A percentile compares a stretch with the other conserved stretches of the same genome.
Evolutionary conservation across 2,329 filamentous ascomycete genomes (phyloP).

Genomic region (Pseudogymnoascus sp.): DNA sequence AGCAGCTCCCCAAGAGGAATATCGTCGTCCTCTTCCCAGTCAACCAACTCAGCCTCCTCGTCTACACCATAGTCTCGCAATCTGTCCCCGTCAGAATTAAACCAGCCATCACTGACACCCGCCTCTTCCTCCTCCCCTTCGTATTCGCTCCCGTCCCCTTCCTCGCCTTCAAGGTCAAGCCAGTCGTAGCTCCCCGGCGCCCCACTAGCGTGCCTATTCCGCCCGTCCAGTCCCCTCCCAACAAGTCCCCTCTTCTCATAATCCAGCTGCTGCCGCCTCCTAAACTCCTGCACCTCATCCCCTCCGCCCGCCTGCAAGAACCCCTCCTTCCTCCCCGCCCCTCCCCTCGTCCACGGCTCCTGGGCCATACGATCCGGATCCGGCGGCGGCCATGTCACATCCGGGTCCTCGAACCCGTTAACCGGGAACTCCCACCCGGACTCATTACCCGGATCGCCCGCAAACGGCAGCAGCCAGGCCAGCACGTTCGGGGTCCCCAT

Average conservation of each 20-base stretch:
- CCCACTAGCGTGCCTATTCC: slow-evolving; percentile 12
- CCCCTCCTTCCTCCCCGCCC: slow-evolving; percentile 14
- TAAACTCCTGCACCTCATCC: slow-evolving; percentile 40
- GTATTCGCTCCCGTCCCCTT: slow-evolving; percentile 22
- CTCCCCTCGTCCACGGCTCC: slow-evolving; percentile 8
- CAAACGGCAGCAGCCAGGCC: slow-evolving; percentile 62
- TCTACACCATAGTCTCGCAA: slow-evolving; percentile 74
- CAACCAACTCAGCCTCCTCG: slow-evolving; percentile 54
- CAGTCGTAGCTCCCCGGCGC: not conserved
- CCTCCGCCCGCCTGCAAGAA: slow-evolving; percentile 21
- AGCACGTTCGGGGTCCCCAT: slow-evolving; percentile 64
- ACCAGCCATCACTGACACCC: slow-evolving; percentile 54
- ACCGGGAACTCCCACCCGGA: slow-evolving; percentile 56
- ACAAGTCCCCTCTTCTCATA: slow-evolving; percentile 26
- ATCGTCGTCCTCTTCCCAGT: slow-evolving; percentile 46
- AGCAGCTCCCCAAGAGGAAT: slow-evolving; percentile 63
- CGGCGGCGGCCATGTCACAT: slow-evolving; percentile 53
- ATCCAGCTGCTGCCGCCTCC: slow-evolving; percentile 42
- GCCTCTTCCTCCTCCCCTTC: slow-evolving; percentile 24
- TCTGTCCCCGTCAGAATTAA: slow-evolving; percentile 66
- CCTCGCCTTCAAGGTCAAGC: slow-evolving; percentile 15
- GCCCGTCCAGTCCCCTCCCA: slow-evolving; percentile 12
- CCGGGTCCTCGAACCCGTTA: slow-evolving; percentile 65
- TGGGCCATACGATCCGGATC: slow-evolving; percentile 51
- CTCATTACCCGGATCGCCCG: slow-evolving; percentile 17